Evolutionary conservation across 176 grass and related monocot genomes (phyloP).

Genomic region (Microstegium vimineum): DNA sequence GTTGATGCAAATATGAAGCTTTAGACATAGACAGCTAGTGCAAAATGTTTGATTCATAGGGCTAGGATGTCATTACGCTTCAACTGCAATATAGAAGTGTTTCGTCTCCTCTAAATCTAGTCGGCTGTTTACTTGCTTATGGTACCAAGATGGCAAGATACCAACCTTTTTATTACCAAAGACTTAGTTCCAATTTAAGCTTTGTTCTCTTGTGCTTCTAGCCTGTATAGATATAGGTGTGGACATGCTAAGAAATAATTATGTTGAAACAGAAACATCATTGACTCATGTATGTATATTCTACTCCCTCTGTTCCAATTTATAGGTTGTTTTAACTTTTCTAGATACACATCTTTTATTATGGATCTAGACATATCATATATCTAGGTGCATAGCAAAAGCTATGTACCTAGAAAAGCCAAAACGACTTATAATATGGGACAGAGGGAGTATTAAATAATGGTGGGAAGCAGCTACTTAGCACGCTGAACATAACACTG

Average conservation of each 20-base stretch:
- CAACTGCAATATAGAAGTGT: neutral
- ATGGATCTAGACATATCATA: too few species aligned
- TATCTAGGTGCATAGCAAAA: too few species aligned
- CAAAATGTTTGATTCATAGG: conserved; percentile 10
- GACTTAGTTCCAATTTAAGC: neutral
- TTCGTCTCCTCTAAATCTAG: neutral
- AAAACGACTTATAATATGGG: too few species aligned
- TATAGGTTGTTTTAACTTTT: too few species aligned
- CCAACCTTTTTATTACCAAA: neutral
- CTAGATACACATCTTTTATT: too few species aligned
- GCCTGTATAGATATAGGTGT: neutral
- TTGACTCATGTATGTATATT: neutral
- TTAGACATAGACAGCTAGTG: neutral
- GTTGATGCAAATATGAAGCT: neutral
- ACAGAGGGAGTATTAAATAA: too few species aligned
- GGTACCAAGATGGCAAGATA: neutral
- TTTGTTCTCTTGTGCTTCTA: conserved; percentile 4
- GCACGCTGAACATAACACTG: neutral
- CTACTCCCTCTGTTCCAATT: too few species aligned
- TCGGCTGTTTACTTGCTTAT: neutral
- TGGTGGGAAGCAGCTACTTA: neutral
- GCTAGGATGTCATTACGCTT: neutral
- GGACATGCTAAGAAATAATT: neutral
- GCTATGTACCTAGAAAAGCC: too few species aligned
- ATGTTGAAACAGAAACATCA: neutral